phyloP scores from a whole-genome alignment of 768 basidiomycete species.

The Russula emetica region DNA sequence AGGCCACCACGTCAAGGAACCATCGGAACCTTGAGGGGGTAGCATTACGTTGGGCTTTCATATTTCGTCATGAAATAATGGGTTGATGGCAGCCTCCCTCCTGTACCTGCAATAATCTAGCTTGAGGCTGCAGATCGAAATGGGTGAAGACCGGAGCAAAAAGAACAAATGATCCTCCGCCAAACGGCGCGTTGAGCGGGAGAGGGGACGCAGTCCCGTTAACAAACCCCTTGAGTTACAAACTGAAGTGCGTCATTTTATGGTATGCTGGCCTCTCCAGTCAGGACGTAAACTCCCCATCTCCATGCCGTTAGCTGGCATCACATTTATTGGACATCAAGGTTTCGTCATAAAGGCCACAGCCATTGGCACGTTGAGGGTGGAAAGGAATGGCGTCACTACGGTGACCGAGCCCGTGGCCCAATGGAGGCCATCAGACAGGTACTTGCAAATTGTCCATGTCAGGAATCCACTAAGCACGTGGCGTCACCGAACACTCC shows the following conservation, averaged over 20 bases:
- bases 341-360: no score
- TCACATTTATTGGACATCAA: not conserved
- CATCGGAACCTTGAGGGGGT: not conserved
- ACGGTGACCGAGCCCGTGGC: not conserved
- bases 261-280: not conserved
- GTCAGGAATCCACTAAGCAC: not conserved
- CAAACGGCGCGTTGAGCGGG: not conserved
- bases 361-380: no score
- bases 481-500: not conserved
- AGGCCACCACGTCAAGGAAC: not conserved
- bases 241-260: not conserved
- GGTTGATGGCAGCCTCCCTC: not conserved
- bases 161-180: not conserved
- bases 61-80: not conserved
- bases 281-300: not conserved
- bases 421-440: no score
- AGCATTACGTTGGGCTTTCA: not conserved
- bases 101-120: no score
- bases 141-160: not conserved
- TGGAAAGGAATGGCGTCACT: not conserved
- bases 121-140: no score
- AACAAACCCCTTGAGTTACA: not conserved
- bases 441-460: not conserved
- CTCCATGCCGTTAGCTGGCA: not conserved
- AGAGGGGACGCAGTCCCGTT: not conserved